Evolutionary conservation across 176 grass and related monocot species (phyloP), one percentile per base, ranked within the genome.

Genomic region (Oryza coarctata): DNA sequence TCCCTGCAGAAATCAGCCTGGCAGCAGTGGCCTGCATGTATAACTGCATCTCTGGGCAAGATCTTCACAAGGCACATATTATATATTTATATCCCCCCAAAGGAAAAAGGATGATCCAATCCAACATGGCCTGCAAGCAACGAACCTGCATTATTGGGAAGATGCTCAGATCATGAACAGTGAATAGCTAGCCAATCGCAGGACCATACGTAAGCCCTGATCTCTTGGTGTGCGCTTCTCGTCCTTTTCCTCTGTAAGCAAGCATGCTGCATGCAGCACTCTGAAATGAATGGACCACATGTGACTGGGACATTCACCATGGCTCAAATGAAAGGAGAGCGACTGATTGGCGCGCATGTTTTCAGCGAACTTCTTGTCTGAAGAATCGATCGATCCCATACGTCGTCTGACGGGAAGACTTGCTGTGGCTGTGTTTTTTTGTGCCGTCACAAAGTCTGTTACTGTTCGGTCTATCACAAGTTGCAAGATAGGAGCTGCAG

Each of bases 201-300:
- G 79, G 73, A 71, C 73, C 86, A 83, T 77, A 63, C 76, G 77
- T n/a, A 17, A 2, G 50, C n/a, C 65, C 31, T 28, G 31, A 67
- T 75, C 43, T 31, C 36, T 33, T 34, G 27, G 15, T 68, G 62
- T 57, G 55, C 31, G 52, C 49, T 73, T 64, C 57, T 73, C 28
- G 29, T 30, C 66, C 66, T 83, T 87, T 82, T 88, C 66, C 73
- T 31, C 66, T 71, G 31, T 30, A 61, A 72, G 73, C 55, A 82
- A 82, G 79, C 23, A 35, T 2, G 49, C 50, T 27, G 76, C 15
- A 35, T 31, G 39, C 55, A 75, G 34, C 5, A 23, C 10, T 20
- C 39, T 73, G 22, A 70, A 65, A 14, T 38, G 85, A 65, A 14
- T 38, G 85, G 79, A 77, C 86, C 86, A 65, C 79, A 35, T n/a